These are phyloP conservation scores for Coemansia sp. DNA, from an alignment of 192 early-diverging fungal genomes.

Conservation along the genomic window DNA sequence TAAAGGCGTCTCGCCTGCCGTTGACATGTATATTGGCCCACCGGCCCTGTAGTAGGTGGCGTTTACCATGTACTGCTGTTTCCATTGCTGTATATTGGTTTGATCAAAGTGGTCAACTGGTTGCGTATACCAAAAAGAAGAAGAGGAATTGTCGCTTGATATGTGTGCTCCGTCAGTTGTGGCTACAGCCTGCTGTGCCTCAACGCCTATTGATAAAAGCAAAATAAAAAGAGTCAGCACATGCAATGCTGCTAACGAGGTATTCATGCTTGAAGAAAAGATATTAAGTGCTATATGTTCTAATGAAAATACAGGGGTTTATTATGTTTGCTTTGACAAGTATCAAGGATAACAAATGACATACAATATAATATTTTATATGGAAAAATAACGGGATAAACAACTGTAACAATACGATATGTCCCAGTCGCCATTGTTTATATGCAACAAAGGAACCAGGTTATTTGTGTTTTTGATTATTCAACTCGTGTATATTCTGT, in stretches of 20 bases:
- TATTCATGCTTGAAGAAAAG: background rate
- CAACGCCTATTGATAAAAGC: background rate
- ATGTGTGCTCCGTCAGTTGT: background rate
- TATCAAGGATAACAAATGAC: no score
- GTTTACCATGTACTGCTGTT: slow-evolving; percentile 47
- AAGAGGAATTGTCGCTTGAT: slow-evolving; percentile 5
- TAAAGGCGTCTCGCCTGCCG: slow-evolving; percentile 32
- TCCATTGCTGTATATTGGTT: slow-evolving; percentile 22
- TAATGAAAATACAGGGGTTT: no score
- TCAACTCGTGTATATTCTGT: no score
- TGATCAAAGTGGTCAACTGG: slow-evolving; percentile 39
- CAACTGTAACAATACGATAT: no score
- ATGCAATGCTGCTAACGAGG: background rate
- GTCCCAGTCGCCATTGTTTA: no score
- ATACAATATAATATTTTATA: no score
- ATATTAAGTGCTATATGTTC: no score
- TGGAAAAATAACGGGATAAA: no score
- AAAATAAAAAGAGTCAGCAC: background rate
- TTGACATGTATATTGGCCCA: slow-evolving; percentile 40
- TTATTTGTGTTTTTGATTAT: no score
- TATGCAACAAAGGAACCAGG: no score
- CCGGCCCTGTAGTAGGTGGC: slow-evolving; percentile 40
- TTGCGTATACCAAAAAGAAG: slow-evolving; percentile 37
- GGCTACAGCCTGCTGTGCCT: background rate
- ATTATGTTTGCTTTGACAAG: no score